These are phyloP conservation scores for Cronartium quercuum DNA, from an alignment of 1,284 basidiomycete species.

Conservation along the genomic window DNA sequence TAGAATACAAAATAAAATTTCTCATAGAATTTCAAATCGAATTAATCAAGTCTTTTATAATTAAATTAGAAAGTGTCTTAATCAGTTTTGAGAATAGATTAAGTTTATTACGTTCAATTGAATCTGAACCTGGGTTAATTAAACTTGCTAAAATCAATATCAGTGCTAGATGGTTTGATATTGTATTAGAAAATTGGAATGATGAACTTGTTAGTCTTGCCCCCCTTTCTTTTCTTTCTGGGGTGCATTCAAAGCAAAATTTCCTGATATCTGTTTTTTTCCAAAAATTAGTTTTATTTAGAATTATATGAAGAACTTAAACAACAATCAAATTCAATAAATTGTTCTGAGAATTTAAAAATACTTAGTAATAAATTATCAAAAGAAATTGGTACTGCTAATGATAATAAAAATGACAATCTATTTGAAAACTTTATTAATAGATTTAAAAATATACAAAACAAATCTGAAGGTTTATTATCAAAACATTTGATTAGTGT, in stretches of 20 bases:
- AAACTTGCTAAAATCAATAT: slow-evolving; percentile 18
- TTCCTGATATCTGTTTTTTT: not conserved
- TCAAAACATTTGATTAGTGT: not conserved
- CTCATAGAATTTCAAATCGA: not conserved
- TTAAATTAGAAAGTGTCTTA: not conserved
- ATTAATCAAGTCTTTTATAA: not conserved
- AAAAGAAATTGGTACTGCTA: not conserved
- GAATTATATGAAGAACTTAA: slow-evolving; percentile 18
- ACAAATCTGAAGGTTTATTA: slow-evolving; percentile 1
- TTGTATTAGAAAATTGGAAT: not conserved
- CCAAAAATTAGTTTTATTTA: slow-evolving; percentile 7
- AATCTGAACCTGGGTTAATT: not conserved
- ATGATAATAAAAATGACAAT: not conserved
- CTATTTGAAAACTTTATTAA: slow-evolving; percentile 6
- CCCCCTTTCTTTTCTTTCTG: not conserved
- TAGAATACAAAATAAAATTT: slow-evolving; percentile 8
- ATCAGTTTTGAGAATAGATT: slow-evolving; percentile 7
- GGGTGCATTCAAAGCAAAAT: no score
- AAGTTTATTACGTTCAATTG: not conserved
- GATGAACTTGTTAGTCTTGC: slow-evolving; percentile 14
- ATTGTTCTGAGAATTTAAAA: not conserved
- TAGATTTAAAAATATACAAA: not conserved
- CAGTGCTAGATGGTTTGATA: slow-evolving; percentile 1
- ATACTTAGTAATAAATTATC: not conserved
- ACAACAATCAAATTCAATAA: not conserved